Evolutionary conservation across 352 stramenopile genomes (phyloP).

Genomic region (Globisporangium middletonii): DNA sequence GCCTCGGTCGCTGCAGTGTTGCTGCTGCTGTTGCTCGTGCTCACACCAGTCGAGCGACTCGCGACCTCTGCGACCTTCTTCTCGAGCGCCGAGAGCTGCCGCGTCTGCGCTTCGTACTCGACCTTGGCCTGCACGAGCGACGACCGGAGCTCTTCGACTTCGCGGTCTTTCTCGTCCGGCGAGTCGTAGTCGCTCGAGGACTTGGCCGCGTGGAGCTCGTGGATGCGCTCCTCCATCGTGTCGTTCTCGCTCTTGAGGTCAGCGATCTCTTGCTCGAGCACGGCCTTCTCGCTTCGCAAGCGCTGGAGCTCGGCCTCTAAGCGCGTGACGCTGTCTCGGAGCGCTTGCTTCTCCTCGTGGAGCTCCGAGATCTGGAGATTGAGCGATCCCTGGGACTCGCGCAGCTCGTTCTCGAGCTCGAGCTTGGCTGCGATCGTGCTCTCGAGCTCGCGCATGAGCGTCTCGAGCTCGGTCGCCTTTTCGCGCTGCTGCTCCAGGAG

Average conservation of each 20-base stretch:
- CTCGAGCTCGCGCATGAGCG: constrained; percentile 21
- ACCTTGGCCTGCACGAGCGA: constrained; percentile 58
- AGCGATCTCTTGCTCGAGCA: constrained; percentile 29
- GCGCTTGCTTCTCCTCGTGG: constrained; percentile 12
- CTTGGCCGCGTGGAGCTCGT: constrained; percentile 33
- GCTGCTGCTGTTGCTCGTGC: not conserved
- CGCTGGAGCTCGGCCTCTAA: constrained; percentile 22
- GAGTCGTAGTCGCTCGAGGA: constrained; percentile 23
- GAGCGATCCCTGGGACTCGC: constrained; percentile 10
- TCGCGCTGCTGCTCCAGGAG: constrained; percentile 28
- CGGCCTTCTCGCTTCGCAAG: constrained; percentile 35
- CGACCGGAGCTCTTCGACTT: constrained; percentile 47
- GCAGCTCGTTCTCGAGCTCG: constrained; percentile 18
- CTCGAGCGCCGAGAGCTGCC: constrained; percentile 44
- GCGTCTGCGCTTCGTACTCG: constrained; percentile 46
- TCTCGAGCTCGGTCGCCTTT: constrained; percentile 28
- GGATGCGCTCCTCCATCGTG: constrained; percentile 49
- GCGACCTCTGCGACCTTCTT: constrained; percentile 53
- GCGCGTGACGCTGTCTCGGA: constrained; percentile 9
- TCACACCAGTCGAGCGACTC: constrained; percentile 20
- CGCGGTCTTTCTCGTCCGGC: constrained; percentile 38
- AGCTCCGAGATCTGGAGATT: constrained; percentile 10
- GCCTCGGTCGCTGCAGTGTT: constrained; percentile 30
- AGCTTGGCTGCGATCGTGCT: constrained; percentile 21
- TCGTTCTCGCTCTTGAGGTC: constrained; percentile 56